Evolutionary conservation across 2,329 filamentous ascomycete species (phyloP).

Genomic region (Atkinsonella texensis): DNA sequence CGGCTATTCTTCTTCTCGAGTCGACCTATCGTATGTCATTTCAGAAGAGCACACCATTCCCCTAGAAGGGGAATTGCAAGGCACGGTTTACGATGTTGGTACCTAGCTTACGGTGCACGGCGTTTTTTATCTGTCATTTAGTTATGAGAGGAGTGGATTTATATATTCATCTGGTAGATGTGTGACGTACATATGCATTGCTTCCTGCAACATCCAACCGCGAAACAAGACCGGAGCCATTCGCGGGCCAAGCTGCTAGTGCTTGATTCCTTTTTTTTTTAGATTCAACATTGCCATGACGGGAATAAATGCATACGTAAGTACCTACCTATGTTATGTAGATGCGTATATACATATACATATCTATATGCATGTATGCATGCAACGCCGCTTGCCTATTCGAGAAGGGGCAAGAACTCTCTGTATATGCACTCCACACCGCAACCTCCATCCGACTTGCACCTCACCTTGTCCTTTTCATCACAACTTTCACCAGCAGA

Average conservation of each 20-base stretch:
- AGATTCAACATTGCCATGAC: too few species aligned
- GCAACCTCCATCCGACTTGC: too few species aligned
- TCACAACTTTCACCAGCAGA: too few species aligned
- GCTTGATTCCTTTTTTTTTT: neutral
- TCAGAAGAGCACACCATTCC: neutral
- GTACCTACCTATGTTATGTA: neutral
- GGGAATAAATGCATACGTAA: neutral
- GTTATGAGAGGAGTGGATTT: neutral
- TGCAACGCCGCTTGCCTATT: too few species aligned
- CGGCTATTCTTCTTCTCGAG: neutral
- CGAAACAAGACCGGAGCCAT: neutral
- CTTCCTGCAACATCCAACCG: neutral
- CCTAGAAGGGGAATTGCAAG: neutral
- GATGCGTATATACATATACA: neutral
- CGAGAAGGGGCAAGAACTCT: too few species aligned
- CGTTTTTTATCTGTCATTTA: neutral
- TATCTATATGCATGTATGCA: neutral
- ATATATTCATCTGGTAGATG: too few species aligned
- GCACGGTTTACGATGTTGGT: neutral
- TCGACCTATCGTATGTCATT: neutral
- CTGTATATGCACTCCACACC: too few species aligned
- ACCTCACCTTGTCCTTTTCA: too few species aligned
- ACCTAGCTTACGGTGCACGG: neutral
- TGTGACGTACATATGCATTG: neutral
- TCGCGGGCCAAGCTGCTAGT: neutral